These are phyloP conservation scores for Luzula sylvatica DNA, from an alignment of 176 grass and related monocot genomes.

Conservation along the genomic window DNA sequence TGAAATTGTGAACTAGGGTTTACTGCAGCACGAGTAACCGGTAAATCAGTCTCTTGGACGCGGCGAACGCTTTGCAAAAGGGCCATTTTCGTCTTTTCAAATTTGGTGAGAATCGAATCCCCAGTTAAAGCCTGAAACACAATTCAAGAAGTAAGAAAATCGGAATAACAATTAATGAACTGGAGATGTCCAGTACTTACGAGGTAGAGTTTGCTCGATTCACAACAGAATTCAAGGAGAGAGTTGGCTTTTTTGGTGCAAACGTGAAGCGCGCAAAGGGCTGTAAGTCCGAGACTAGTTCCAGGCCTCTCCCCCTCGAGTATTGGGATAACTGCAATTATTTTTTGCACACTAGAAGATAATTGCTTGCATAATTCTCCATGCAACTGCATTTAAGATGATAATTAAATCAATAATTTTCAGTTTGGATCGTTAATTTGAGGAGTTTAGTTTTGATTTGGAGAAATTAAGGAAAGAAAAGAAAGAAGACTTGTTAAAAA, in stretches of 20 bases:
- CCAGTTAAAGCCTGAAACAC: conserved; percentile 51
- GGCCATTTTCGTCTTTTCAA: conserved; percentile 58
- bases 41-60: conserved; percentile 50
- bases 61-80: conserved; percentile 64
- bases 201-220: conserved; percentile 93
- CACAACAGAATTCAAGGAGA: conserved; percentile 65
- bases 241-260: conserved; percentile 50
- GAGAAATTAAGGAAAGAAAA: conserved; percentile 1
- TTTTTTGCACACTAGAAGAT: conserved; percentile 36
- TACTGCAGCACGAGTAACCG: conserved; percentile 49
- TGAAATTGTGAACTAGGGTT: conserved; percentile 9
- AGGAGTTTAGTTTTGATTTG: conserved; percentile 16
- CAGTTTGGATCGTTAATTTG: no score
- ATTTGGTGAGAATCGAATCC: conserved; percentile 40
- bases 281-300: conserved; percentile 44
- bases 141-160: not conserved
- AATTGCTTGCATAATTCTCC: conserved; percentile 67
- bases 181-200: conserved; percentile 26
- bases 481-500: not conserved
- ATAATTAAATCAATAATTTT: no score
- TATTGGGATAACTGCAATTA: conserved; percentile 34
- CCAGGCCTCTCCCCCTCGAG: conserved; percentile 46
- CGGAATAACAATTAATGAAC: conserved; percentile 6
- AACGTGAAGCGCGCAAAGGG: conserved; percentile 50
- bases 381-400: conserved; percentile 67